Evolutionary conservation across 495 filamentous ascomycete species (phyloP).

Genomic region (Glonium stellatum): DNA sequence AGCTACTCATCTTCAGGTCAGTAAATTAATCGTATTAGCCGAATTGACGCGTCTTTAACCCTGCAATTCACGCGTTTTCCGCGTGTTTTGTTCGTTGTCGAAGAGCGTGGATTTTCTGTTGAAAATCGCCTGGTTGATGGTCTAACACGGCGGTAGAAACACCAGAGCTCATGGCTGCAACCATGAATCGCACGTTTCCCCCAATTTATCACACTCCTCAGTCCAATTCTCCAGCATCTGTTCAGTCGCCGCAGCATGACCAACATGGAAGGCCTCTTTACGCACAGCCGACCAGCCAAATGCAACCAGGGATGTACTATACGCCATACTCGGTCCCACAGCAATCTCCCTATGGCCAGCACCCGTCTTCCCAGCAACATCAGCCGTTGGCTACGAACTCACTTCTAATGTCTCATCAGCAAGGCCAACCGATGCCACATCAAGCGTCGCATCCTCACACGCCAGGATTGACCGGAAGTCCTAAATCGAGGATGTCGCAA

Average conservation of each 20-base stretch:
- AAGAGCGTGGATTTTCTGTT: background rate
- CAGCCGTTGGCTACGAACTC: constrained; percentile 57
- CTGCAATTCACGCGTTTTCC: background rate
- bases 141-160: constrained; percentile 50
- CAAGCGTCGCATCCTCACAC: constrained; percentile 52
- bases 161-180: constrained; percentile 89
- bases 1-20: constrained; percentile 39
- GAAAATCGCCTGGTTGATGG: background rate
- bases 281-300: constrained; percentile 68
- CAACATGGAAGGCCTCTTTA: constrained; percentile 78
- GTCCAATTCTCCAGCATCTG: constrained; percentile 92
- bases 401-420: constrained; percentile 64
- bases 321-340: constrained; percentile 65
- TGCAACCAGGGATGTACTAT: constrained; percentile 70
- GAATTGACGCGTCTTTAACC: background rate
- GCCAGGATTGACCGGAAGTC: constrained; percentile 50
- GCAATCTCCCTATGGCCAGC: constrained; percentile 71
- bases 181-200: constrained; percentile 80
- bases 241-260: constrained; percentile 87
- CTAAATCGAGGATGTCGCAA: constrained; percentile 55
- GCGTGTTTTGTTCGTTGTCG: background rate
- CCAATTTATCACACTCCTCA: constrained; percentile 95
- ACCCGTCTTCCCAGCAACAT: constrained; percentile 58
- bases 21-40: constrained; percentile 11
- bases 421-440: constrained; percentile 50